A percentile compares a stretch with the other conserved stretches of the same genome.
These are phyloP conservation scores for Platanthera guangdongensis DNA, from an alignment of 106 monocot species.

Conservation along the genomic window DNA sequence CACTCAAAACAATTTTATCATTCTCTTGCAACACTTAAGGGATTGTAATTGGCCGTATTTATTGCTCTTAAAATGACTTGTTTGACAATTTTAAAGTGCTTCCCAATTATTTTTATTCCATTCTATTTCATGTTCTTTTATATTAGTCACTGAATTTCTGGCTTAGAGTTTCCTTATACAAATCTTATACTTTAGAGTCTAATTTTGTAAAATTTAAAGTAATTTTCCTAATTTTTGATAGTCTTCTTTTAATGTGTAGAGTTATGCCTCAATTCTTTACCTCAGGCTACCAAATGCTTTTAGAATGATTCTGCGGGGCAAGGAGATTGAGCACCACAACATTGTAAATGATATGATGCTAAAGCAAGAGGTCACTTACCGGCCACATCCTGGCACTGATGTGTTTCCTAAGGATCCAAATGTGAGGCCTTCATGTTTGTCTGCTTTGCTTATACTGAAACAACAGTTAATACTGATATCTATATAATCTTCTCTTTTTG, in stretches of 20 bases:
- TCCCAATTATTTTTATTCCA: not conserved
- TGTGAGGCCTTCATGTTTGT: slow-evolving; percentile 18
- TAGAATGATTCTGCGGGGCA: slow-evolving; percentile 79
- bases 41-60: not conserved
- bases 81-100: not conserved
- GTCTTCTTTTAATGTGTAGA: slow-evolving; percentile 36
- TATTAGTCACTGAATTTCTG: not conserved
- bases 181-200: not conserved
- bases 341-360: slow-evolving; percentile 91
- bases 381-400: slow-evolving; percentile 40
- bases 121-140: not conserved
- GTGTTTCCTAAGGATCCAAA: slow-evolving; percentile 41
- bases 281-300: slow-evolving; percentile 65
- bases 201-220: not conserved
- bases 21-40: not conserved
- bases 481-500: not conserved
- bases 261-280: slow-evolving; percentile 95
- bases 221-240: not conserved
- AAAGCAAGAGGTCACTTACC: slow-evolving; percentile 64
- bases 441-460: not conserved
- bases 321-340: slow-evolving; percentile 78
- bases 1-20: not conserved
- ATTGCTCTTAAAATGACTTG: slow-evolving; percentile 2
- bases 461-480: not conserved
- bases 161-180: not conserved